These are phyloP conservation scores for Fragaria ananassa DNA, from an alignment of 306 rosid species.

Conservation along the genomic window DNA sequence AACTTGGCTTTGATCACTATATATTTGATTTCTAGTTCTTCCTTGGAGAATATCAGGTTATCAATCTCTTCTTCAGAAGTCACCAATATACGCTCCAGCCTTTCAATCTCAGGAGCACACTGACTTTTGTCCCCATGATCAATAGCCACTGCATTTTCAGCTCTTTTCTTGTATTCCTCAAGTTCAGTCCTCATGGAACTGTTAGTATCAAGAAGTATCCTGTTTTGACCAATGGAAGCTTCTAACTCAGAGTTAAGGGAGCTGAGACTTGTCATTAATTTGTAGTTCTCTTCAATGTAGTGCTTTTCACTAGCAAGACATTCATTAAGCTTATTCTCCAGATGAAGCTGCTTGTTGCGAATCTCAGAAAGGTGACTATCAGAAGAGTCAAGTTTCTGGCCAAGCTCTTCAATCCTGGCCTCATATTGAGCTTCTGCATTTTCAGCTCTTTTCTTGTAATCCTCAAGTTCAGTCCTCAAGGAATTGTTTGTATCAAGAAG, in stretches of 20 bases:
- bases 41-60: conserved; percentile 61
- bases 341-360: conserved; percentile 44
- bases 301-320: conserved; percentile 50
- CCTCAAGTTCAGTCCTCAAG: conserved; percentile 41
- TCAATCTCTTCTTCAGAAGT: conserved; percentile 54
- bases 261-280: conserved; percentile 52
- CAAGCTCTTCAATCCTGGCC: conserved; percentile 46
- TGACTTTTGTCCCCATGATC: conserved; percentile 30
- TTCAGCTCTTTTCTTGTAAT: conserved; percentile 40
- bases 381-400: conserved; percentile 44
- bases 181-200: conserved; percentile 37
- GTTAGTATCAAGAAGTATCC: conserved; percentile 50
- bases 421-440: conserved; percentile 59
- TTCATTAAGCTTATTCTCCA: conserved; percentile 45
- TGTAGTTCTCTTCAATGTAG: conserved; percentile 59
- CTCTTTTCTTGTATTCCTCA: conserved; percentile 42
- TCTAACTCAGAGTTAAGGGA: conserved; percentile 57
- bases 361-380: conserved; percentile 48
- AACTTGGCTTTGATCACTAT: conserved; percentile 61
- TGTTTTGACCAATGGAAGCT: conserved; percentile 44
- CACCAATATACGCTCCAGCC: conserved; percentile 52
- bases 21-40: conserved; percentile 70
- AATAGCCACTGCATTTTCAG: conserved; percentile 36
- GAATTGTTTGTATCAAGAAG: conserved; percentile 50
- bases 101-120: conserved; percentile 53